Evolutionary conservation across 2,329 filamentous ascomycete genomes (phyloP).

Genomic region (Epichloe sp.): DNA sequence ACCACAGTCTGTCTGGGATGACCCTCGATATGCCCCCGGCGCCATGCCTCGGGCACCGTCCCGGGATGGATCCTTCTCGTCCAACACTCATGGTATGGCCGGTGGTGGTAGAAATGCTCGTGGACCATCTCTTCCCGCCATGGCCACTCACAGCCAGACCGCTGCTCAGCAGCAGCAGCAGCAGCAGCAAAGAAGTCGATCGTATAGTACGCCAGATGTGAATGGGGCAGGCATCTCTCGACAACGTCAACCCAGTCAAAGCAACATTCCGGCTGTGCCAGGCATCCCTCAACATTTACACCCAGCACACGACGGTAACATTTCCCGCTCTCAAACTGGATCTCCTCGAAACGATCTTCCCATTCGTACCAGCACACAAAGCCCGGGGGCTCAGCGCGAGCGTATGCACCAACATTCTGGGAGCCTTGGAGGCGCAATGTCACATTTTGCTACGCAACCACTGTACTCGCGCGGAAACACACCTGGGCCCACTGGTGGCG

Average conservation of each 20-base stretch:
- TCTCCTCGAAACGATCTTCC: slow-evolving; percentile 62
- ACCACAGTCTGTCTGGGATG: slow-evolving; percentile 56
- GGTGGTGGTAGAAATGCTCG: slow-evolving; percentile 53
- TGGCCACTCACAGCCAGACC: slow-evolving; percentile 44
- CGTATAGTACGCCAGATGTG: slow-evolving; percentile 92
- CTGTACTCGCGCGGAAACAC: slow-evolving; percentile 36
- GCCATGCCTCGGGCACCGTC: slow-evolving; percentile 73
- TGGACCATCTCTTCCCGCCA: slow-evolving; percentile 67
- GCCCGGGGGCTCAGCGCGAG: slow-evolving; percentile 54
- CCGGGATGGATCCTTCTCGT: slow-evolving; percentile 56
- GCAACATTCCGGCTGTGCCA: slow-evolving; percentile 54
- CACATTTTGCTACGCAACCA: slow-evolving; percentile 43
- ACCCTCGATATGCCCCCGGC: slow-evolving; percentile 80
- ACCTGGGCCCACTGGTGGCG: slow-evolving; percentile 21
- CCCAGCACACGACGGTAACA: slow-evolving; percentile 44
- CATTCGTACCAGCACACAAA: slow-evolving; percentile 56
- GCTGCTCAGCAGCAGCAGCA: slow-evolving; percentile 31
- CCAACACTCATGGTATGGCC: slow-evolving; percentile 49
- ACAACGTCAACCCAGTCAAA: slow-evolving; percentile 40
- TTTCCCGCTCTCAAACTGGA: slow-evolving; percentile 68
- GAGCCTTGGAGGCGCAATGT: slow-evolving; percentile 38
- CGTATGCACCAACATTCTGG: slow-evolving; percentile 36
- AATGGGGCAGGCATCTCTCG: slow-evolving; percentile 53
- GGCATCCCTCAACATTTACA: slow-evolving; percentile 62
- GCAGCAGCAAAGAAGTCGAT: slow-evolving; percentile 62